Evolutionary conservation across 352 stramenopile genomes (phyloP).

Genomic region (Phytopythium litorale): DNA sequence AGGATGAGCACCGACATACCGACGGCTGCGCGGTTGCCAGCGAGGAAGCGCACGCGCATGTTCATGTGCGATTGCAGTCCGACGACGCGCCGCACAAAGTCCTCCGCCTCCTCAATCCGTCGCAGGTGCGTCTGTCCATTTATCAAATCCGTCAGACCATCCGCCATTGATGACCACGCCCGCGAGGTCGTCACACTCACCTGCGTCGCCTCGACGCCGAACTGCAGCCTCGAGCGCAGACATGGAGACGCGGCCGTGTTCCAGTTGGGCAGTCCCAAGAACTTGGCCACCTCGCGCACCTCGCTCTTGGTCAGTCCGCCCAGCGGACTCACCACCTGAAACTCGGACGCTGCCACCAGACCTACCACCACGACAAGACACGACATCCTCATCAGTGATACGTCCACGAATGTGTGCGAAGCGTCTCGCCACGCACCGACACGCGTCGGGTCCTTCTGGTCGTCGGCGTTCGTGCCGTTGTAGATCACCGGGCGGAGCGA

Average conservation of each 20-base stretch:
- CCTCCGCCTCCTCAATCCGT: conserved; percentile 64
- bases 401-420: background rate
- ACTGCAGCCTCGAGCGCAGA: conserved; percentile 92
- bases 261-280: conserved; percentile 94
- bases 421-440: conserved; percentile 33
- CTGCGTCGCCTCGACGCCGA: conserved; percentile 91
- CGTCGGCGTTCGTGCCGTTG: conserved; percentile 97
- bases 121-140: conserved; percentile 50
- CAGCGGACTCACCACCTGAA: conserved; percentile 91
- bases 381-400: background rate
- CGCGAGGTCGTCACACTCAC: conserved; percentile 33
- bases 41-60: conserved; percentile 75
- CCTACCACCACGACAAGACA: conserved; percentile 35
- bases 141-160: background rate
- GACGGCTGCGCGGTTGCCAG: conserved; percentile 64
- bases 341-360: conserved; percentile 91
- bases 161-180: background rate
- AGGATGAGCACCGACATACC: conserved; percentile 19
- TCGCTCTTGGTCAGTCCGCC: conserved; percentile 87
- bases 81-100: conserved; percentile 51
- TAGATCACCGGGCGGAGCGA: conserved; percentile 73
- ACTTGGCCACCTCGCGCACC: conserved; percentile 84
- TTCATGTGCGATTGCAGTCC: conserved; percentile 41
- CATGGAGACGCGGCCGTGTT: conserved; percentile 95
- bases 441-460: conserved; percentile 91